Percentiles rank a stretch among this genome's conserved stretches.
phyloP scores from a whole-genome alignment of 192 early-diverging fungal species.

The Backusella tuberculispora region DNA sequence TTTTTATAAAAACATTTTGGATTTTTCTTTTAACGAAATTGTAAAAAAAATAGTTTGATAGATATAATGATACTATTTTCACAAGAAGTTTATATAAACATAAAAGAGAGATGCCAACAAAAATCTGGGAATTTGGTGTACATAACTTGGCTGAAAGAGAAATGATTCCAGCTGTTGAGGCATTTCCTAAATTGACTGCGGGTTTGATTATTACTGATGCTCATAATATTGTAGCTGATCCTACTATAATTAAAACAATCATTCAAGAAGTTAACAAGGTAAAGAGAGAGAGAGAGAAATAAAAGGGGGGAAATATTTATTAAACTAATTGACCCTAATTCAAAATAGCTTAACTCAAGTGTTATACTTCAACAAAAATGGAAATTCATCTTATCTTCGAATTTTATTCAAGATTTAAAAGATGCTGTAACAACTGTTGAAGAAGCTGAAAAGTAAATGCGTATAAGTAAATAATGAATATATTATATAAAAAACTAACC shows the following conservation, averaged over 20 bases:
- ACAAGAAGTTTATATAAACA: background rate
- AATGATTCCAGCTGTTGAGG: background rate
- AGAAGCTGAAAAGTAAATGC: constrained; percentile 6
- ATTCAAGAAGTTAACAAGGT: background rate
- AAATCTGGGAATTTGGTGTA: constrained; percentile 3
- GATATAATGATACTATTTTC: constrained; percentile 12
- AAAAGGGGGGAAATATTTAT: background rate
- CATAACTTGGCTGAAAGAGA: background rate
- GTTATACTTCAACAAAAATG: background rate
- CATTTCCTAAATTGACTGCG: constrained; percentile 5
- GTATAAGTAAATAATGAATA: background rate
- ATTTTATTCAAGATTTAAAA: background rate
- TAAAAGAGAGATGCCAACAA: constrained; percentile 1
- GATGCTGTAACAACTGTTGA: background rate
- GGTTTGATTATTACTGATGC: background rate
- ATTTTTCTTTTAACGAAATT: no score
- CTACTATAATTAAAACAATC: background rate
- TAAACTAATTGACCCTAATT: background rate
- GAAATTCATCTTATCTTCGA: background rate
- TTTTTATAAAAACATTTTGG: no score
- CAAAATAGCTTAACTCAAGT: background rate
- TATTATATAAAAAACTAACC: background rate
- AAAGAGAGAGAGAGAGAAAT: background rate
- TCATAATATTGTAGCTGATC: background rate
- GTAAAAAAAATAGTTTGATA: constrained; percentile 11